phyloP scores from a whole-genome alignment of 768 basidiomycete species.

The Bullera alba region DNA sequence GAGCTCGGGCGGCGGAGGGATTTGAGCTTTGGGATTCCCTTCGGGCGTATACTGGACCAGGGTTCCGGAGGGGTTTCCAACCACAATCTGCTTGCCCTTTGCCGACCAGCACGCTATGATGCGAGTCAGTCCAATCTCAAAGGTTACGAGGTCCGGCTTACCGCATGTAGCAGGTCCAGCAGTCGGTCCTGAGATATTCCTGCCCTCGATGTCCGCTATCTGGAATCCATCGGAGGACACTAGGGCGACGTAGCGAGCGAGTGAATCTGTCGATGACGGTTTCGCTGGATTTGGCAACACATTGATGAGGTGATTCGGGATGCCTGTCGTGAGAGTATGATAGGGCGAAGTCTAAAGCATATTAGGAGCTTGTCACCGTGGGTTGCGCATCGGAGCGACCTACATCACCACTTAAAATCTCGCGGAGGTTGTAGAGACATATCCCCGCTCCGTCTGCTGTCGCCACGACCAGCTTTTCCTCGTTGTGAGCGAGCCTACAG shows the following conservation, averaged over 20 bases:
- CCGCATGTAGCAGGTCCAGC: constrained; percentile 33
- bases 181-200: constrained; percentile 13
- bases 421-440: constrained; percentile 13
- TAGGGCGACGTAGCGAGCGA: constrained; percentile 15
- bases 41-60: constrained; percentile 47
- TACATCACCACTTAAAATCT: constrained; percentile 18
- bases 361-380: too few species aligned
- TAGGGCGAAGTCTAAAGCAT: constrained; percentile 21
- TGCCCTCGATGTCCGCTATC: constrained; percentile 32
- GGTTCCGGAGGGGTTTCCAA: constrained; percentile 39
- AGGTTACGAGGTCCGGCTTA: constrained; percentile 2
- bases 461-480: constrained; percentile 26
- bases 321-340: constrained; percentile 18
- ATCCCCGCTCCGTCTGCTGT: constrained; percentile 14
- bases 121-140: neutral
- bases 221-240: constrained; percentile 21
- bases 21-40: constrained; percentile 42
- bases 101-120: constrained; percentile 47
- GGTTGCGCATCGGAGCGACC: neutral
- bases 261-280: constrained; percentile 8
- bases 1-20: constrained; percentile 34
- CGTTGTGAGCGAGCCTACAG: constrained; percentile 29
- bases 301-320: constrained; percentile 27
- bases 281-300: constrained; percentile 40
- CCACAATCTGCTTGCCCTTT: constrained; percentile 48